A percentile compares a stretch with the other conserved stretches of the same genome.
Conservation (phyloP, 495 filamentous ascomycete species). For the Podospora comata region DNA sequence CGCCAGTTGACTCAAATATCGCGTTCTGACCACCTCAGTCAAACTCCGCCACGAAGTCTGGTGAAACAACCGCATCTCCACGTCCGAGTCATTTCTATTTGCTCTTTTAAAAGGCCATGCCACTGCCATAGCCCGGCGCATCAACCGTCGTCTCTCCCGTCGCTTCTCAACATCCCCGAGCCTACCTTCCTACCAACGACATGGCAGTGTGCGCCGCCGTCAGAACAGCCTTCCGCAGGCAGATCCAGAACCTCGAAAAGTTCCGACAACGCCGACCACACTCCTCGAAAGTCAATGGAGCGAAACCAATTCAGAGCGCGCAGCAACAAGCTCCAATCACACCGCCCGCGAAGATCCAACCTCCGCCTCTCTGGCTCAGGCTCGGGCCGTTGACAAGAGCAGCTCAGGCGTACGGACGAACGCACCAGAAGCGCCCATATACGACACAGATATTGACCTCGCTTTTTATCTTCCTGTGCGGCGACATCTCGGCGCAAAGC, state of each 20-base stretch:
- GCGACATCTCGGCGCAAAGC: slow-evolving; percentile 67
- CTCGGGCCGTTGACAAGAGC: slow-evolving; percentile 36
- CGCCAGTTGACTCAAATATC: background rate
- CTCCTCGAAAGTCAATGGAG: slow-evolving; percentile 24
- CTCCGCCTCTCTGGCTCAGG: slow-evolving; percentile 49
- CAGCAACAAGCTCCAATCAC: slow-evolving; percentile 37
- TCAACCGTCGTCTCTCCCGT: background rate
- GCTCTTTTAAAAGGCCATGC: background rate
- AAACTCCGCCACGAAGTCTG: background rate
- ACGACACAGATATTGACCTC: background rate
- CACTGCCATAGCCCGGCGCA: background rate
- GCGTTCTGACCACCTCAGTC: background rate
- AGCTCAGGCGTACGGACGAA: background rate
- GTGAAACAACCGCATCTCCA: background rate
- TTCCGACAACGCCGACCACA: slow-evolving; percentile 28
- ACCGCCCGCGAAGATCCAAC: slow-evolving; percentile 44
- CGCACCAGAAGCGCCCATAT: background rate
- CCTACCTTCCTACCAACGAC: background rate
- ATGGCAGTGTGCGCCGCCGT: slow-evolving; percentile 23
- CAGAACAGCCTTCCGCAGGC: slow-evolving; percentile 26
- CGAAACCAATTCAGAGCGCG: slow-evolving; percentile 23
- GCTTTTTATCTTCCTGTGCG: background rate
- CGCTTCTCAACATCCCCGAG: background rate
- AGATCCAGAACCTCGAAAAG: slow-evolving; percentile 20
- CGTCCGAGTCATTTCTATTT: background rate